These are phyloP conservation scores for Crithidia brevicula DNA, from an alignment of 208 protist species.

Conservation along the genomic window DNA sequence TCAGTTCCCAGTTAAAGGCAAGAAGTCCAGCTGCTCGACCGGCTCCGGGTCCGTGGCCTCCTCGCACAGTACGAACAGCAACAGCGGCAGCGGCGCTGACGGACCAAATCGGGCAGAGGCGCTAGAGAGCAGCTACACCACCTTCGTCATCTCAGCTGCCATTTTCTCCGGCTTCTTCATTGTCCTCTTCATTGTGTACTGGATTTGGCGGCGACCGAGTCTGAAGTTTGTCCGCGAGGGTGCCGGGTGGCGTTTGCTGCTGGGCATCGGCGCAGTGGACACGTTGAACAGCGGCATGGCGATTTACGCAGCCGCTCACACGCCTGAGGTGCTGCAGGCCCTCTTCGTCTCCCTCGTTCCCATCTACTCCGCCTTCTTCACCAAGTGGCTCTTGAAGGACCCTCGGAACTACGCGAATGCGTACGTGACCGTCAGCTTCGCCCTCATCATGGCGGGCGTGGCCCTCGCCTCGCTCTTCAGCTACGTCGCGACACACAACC, in stretches of 20 bases:
- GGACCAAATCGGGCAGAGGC: slow-evolving; percentile 21
- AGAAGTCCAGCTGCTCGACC: slow-evolving; percentile 38
- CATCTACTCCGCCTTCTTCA: slow-evolving; percentile 52
- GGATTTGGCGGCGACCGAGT: slow-evolving; percentile 48
- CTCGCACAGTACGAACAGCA: neutral
- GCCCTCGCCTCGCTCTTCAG: slow-evolving; percentile 44
- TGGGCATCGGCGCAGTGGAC: slow-evolving; percentile 45
- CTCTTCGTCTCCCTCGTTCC: slow-evolving; percentile 56
- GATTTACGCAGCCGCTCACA: slow-evolving; percentile 66
- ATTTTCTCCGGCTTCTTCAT: slow-evolving; percentile 77
- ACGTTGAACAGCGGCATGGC: slow-evolving; percentile 53
- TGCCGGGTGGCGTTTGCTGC: slow-evolving; percentile 39
- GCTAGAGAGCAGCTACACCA: slow-evolving; percentile 78
- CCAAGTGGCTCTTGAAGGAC: slow-evolving; percentile 59
- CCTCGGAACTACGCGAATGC: slow-evolving; percentile 43
- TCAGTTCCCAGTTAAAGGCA: slow-evolving; percentile 42
- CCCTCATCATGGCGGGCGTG: slow-evolving; percentile 47
- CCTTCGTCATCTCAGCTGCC: slow-evolving; percentile 64
- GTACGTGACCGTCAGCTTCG: slow-evolving; percentile 42
- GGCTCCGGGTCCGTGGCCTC: slow-evolving; percentile 27
- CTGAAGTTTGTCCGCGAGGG: slow-evolving; percentile 45
- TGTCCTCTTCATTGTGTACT: slow-evolving; percentile 50
- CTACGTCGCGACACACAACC: slow-evolving; percentile 7
- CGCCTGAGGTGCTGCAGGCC: slow-evolving; percentile 67
- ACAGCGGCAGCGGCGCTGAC: neutral